Evolutionary conservation across 1,139 yeast genomes (phyloP).

Genomic region (Nakaseomyces delphensis): DNA sequence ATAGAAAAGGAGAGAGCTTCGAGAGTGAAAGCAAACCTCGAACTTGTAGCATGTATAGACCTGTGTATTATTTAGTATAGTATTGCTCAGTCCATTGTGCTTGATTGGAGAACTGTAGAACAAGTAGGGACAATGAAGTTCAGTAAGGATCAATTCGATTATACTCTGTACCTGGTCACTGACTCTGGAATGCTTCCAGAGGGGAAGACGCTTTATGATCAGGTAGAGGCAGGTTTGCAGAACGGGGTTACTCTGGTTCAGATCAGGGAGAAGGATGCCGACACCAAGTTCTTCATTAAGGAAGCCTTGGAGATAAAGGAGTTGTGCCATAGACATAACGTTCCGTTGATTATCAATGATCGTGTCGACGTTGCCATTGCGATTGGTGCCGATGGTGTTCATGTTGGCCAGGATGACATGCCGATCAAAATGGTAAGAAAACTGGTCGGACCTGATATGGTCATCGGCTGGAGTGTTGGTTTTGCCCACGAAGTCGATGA

Average conservation of each 20-base stretch:
- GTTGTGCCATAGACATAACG: slow-evolving; percentile 47
- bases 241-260: slow-evolving; percentile 80
- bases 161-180: slow-evolving; percentile 69
- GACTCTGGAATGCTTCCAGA: slow-evolving; percentile 70
- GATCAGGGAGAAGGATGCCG: slow-evolving; percentile 67
- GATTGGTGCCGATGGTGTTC: slow-evolving; percentile 84
- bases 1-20: no score
- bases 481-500: slow-evolving; percentile 47
- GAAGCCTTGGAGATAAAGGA: slow-evolving; percentile 55
- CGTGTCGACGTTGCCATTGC: slow-evolving; percentile 87
- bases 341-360: slow-evolving; percentile 83
- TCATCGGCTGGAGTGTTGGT: slow-evolving; percentile 74
- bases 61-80: not conserved
- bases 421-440: slow-evolving; percentile 50
- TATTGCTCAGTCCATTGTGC: no score
- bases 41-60: no score
- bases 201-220: slow-evolving; percentile 48
- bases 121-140: no score
- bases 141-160: slow-evolving; percentile 38
- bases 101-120: no score
- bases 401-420: slow-evolving; percentile 93
- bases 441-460: slow-evolving; percentile 62
- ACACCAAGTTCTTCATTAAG: slow-evolving; percentile 57
- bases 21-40: no score
- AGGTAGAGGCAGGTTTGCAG: slow-evolving; percentile 52